These are phyloP conservation scores for Teratosphaeria gauchensis DNA, from an alignment of 2,329 filamentous ascomycete genomes.

Conservation along the genomic window DNA sequence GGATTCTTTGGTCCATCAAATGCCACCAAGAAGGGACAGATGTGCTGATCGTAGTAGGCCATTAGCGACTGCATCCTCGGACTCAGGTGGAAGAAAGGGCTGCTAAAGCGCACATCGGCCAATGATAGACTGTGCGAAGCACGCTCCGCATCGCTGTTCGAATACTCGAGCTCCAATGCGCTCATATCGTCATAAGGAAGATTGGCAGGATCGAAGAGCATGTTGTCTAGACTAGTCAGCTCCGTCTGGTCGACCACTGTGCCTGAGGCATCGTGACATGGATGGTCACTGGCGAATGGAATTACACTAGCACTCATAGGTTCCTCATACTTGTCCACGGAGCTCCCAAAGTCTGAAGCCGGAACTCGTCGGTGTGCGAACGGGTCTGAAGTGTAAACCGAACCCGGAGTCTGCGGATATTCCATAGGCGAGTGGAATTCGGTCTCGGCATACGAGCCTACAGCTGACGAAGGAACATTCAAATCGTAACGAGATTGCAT, in stretches of 20 bases:
- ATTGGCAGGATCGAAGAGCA: slow-evolving; percentile 28
- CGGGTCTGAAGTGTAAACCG: slow-evolving; percentile 30
- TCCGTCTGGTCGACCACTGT: neutral
- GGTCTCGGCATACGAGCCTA: slow-evolving; percentile 39
- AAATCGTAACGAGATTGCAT: slow-evolving; percentile 33
- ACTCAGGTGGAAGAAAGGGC: slow-evolving; percentile 48
- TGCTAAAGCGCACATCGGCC: slow-evolving; percentile 23
- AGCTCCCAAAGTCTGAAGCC: neutral
- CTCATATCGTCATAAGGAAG: slow-evolving; percentile 13
- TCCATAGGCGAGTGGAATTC: slow-evolving; percentile 40
- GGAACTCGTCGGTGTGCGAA: neutral
- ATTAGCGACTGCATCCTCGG: slow-evolving; percentile 79
- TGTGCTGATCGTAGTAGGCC: slow-evolving; percentile 87
- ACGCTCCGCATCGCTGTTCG: slow-evolving; percentile 14
- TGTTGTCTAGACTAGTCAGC: slow-evolving; percentile 20
- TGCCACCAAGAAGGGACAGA: slow-evolving; percentile 84
- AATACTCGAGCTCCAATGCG: slow-evolving; percentile 5
- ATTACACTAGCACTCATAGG: slow-evolving; percentile 1
- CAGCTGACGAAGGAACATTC: slow-evolving; percentile 35
- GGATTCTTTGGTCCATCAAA: slow-evolving; percentile 82
- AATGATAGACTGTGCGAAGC: slow-evolving; percentile 15
- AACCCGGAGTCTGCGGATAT: slow-evolving; percentile 38
- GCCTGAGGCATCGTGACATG: neutral
- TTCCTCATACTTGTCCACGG: slow-evolving; percentile 11
- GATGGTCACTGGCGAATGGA: neutral